phyloP scores from a whole-genome alignment of 2,329 filamentous ascomycete species.

The Penicillium fuscoglaucum region DNA sequence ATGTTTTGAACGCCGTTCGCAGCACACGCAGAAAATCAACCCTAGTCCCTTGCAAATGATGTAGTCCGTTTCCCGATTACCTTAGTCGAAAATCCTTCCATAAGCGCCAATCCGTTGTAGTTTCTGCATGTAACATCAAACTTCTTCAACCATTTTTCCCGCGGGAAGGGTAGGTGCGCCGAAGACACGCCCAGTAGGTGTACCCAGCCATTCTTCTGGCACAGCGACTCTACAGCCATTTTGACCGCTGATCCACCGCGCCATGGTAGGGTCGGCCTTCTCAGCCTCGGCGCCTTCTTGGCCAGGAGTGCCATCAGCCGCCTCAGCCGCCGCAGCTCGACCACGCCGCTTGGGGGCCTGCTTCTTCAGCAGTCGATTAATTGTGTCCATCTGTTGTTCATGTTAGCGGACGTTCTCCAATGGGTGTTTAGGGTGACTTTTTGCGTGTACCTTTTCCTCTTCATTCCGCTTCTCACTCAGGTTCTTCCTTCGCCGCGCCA shows the following conservation, averaged over 20 bases:
- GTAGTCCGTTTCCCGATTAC: constrained; percentile 19
- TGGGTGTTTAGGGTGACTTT: background rate
- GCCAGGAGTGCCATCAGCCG: constrained; percentile 43
- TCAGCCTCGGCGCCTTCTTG: constrained; percentile 40
- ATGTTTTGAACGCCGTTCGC: constrained; percentile 12
- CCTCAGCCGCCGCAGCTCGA: constrained; percentile 49
- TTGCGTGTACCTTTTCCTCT: constrained; percentile 66
- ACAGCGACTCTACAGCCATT: constrained; percentile 46
- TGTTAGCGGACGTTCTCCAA: constrained; percentile 17
- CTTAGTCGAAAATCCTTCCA: constrained; percentile 14
- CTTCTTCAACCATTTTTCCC: constrained; percentile 42
- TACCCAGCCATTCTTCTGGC: constrained; percentile 51
- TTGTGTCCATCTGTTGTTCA: constrained; percentile 61
- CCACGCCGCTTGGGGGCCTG: constrained; percentile 62
- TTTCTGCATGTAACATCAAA: constrained; percentile 25
- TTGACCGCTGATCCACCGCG: constrained; percentile 47
- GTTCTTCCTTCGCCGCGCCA: constrained; percentile 72
- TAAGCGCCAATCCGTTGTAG: constrained; percentile 26
- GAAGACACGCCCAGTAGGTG: constrained; percentile 44
- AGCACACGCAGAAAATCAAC: constrained; percentile 8
- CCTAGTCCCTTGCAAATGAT: constrained; percentile 14
- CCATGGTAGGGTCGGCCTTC: constrained; percentile 47
- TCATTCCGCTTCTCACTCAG: constrained; percentile 75
- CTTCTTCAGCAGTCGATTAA: constrained; percentile 66
- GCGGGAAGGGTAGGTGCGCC: constrained; percentile 23